Evolutionary conservation across 2,329 filamentous ascomycete species (phyloP).

Genomic region (Talaromyces amestolkiae): DNA sequence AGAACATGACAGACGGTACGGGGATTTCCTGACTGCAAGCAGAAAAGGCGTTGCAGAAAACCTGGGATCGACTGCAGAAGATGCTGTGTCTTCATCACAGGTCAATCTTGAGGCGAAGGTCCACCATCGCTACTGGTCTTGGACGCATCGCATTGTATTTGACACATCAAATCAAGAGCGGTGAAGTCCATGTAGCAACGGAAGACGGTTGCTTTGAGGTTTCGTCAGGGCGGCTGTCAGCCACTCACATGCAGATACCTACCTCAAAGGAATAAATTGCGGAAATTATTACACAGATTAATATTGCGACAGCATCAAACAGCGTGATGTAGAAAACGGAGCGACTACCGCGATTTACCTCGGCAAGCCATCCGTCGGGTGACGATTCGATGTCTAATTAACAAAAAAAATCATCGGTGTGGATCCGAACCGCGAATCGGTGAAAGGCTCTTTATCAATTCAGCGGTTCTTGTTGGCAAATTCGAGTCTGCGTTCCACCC

Average conservation of each 20-base stretch:
- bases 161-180: background rate
- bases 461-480: background rate
- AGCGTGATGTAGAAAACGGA: background rate
- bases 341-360: constrained; percentile 10
- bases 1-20: background rate
- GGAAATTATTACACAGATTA: background rate
- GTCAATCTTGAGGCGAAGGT: background rate
- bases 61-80: constrained; percentile 49
- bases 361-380: constrained; percentile 4
- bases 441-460: background rate
- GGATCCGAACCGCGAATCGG: constrained; percentile 9
- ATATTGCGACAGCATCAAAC: background rate
- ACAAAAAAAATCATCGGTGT: background rate
- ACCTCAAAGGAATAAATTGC: background rate
- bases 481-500: background rate
- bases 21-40: background rate
- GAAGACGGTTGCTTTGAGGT: background rate
- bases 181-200: background rate
- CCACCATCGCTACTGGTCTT: background rate
- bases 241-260: background rate
- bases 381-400: background rate
- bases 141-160: background rate
- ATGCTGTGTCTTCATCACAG: background rate
- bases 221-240: background rate
- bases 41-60: background rate